phyloP scores from a whole-genome alignment of 2,329 filamentous ascomycete species.

The Pseudogymnoascus sp. region DNA sequence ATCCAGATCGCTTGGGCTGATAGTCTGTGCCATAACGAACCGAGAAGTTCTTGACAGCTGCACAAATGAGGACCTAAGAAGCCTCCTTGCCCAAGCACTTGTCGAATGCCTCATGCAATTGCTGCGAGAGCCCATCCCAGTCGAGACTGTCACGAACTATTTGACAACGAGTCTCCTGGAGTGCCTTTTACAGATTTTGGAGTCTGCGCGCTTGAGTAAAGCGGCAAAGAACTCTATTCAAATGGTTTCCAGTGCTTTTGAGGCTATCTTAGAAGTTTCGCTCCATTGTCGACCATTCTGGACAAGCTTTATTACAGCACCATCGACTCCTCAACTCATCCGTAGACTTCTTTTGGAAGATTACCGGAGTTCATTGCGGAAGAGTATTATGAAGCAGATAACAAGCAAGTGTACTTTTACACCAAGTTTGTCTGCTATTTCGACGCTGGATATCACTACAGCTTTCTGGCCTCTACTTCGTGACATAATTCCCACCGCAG shows the following conservation, averaged over 20 bases:
- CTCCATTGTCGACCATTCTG: conserved; percentile 39
- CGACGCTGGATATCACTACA: conserved; percentile 33
- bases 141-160: conserved; percentile 29
- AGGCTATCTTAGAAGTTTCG: conserved; percentile 40
- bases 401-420: conserved; percentile 25
- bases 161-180: conserved; percentile 29
- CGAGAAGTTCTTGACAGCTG: conserved; percentile 41
- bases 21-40: conserved; percentile 53
- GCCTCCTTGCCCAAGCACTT: conserved; percentile 44
- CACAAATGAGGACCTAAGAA: conserved; percentile 36
- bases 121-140: conserved; percentile 29
- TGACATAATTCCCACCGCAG: conserved; percentile 22
- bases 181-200: conserved; percentile 27
- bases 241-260: conserved; percentile 37
- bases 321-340: conserved; percentile 32
- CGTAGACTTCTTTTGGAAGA: conserved; percentile 37
- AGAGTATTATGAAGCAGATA: conserved; percentile 26
- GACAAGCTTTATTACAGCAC: conserved; percentile 33
- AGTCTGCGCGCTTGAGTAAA: conserved; percentile 18
- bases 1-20: conserved; percentile 41
- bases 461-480: conserved; percentile 39
- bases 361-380: conserved; percentile 26
- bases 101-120: conserved; percentile 45
- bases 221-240: conserved; percentile 24
- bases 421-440: conserved; percentile 26